Evolutionary conservation across 768 basidiomycete species (phyloP), one percentile per base, ranked within the genome.

Genomic region (Panaeolus papilionaceus): DNA sequence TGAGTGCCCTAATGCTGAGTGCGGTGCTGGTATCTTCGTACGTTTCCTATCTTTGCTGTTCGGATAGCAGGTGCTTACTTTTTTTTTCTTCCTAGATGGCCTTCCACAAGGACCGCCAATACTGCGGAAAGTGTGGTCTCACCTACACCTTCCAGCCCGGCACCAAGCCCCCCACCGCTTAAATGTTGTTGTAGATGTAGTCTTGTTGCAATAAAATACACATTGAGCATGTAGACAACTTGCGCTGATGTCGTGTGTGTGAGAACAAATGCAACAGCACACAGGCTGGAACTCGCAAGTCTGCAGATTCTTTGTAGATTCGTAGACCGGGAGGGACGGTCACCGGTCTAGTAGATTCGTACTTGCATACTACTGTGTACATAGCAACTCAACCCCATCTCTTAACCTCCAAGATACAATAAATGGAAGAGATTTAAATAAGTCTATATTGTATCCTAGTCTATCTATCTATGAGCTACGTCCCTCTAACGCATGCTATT

Each of bases 81-180:
- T 66, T 70, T 69, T 61, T 66, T 70, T 69, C 58, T 64, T 71
- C 42, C 70, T 77, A 92, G 96, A 99, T 99, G 97, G 96, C 96
- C 69, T 95, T 95, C 90, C 97, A 99, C 88, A 87, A 93, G 73
- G 95, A 98, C 82, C 91, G 97, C 73, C 97, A 98, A 83, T 96
- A 97, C 83, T 99, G 96, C 81, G 96, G 97, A 83, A 94, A 94
- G 84, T 96, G 94, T 70, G 93, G 92, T 61, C 79, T 95, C 81
- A 94, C 93, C 63, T 94, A 94, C 85, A 89, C 90, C 66, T 94
- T 94, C 84, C 84, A 86, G 69, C 89, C 93, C 62, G 92, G 92
- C 70, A 88, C 86, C 79, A 92, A 92, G 80, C 92, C 92, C 63
- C 91, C 92, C 65, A 86, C 84, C 67, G 87, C 87, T 68, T 92